phyloP scores from a whole-genome alignment of 108 stramenopile genomes.

The Skeletonema potamos region DNA sequence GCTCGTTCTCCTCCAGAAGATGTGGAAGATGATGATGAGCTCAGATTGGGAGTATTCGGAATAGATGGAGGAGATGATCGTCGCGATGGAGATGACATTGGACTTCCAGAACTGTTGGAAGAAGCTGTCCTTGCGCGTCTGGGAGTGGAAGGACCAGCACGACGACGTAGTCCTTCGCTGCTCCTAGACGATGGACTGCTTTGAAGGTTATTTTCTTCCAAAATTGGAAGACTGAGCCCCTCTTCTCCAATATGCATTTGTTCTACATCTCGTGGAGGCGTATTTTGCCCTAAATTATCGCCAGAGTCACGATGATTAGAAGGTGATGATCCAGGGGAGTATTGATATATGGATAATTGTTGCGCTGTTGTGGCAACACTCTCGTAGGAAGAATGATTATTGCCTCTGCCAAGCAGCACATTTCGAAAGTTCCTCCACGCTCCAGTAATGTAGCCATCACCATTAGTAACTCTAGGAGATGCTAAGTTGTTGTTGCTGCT shows the following conservation, averaged over 20 bases:
- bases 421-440: not conserved
- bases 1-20: not conserved
- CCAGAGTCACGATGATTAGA: constrained; percentile 1
- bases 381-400: not conserved
- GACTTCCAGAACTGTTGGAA: not conserved
- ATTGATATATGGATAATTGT: not conserved
- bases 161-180: constrained; percentile 1
- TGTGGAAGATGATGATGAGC: constrained; percentile 1
- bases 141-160: not conserved
- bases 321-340: not conserved
- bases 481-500: not conserved
- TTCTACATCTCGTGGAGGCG: not conserved
- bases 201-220: not conserved
- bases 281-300: not conserved
- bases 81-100: not conserved
- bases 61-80: not conserved
- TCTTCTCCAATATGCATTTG: constrained; percentile 1
- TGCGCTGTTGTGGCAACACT: not conserved
- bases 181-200: constrained; percentile 10
- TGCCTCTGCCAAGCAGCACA: not conserved
- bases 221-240: not conserved
- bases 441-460: not conserved
- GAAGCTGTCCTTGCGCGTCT: not conserved
- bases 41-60: constrained; percentile 1
- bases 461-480: not conserved